phyloP scores from a whole-genome alignment of 1,284 basidiomycete genomes.

The Cryptococcus hybrid region DNA sequence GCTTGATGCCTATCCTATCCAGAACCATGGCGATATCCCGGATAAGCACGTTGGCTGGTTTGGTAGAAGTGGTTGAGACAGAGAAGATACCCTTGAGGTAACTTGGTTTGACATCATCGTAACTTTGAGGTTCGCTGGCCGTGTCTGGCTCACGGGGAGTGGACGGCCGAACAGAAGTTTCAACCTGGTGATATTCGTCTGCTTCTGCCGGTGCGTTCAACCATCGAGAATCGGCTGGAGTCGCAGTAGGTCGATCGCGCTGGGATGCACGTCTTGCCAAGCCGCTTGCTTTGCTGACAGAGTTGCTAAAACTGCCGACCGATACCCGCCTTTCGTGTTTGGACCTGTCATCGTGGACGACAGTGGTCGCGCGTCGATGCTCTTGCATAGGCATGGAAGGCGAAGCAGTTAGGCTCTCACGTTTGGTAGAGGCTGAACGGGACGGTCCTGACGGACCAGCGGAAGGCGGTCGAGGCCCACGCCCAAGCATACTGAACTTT shows the following conservation, averaged over 20 bases:
- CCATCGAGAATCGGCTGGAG: constrained; percentile 24
- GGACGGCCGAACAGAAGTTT: constrained; percentile 7
- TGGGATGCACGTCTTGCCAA: constrained; percentile 30
- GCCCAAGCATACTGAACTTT: constrained; percentile 29
- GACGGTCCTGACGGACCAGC: constrained; percentile 9
- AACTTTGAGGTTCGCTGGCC: constrained; percentile 10
- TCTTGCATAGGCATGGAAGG: constrained; percentile 23
- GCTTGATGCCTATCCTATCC: constrained; percentile 91
- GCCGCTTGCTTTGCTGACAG: constrained; percentile 28
- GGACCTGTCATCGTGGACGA: constrained; percentile 57
- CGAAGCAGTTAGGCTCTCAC: constrained; percentile 15
- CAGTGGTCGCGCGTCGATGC: constrained; percentile 68
- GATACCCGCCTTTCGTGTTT: constrained; percentile 70
- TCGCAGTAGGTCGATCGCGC: constrained; percentile 8
- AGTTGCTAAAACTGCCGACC: constrained; percentile 34
- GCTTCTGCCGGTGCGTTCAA: constrained; percentile 24
- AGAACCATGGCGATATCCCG: constrained; percentile 81
- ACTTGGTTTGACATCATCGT: constrained; percentile 72
- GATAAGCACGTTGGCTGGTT: constrained; percentile 75
- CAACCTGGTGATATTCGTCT: constrained; percentile 17
- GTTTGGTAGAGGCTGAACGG: constrained; percentile 5
- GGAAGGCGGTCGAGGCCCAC: constrained; percentile 12
- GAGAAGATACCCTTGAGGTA: constrained; percentile 88
- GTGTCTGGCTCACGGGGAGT: constrained; percentile 3
- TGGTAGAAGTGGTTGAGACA: constrained; percentile 94